Percentiles rank a stretch among this genome's conserved stretches.
phyloP scores from a whole-genome alignment of 1,139 yeast genomes.

The Groenewaldozyma sp. region DNA sequence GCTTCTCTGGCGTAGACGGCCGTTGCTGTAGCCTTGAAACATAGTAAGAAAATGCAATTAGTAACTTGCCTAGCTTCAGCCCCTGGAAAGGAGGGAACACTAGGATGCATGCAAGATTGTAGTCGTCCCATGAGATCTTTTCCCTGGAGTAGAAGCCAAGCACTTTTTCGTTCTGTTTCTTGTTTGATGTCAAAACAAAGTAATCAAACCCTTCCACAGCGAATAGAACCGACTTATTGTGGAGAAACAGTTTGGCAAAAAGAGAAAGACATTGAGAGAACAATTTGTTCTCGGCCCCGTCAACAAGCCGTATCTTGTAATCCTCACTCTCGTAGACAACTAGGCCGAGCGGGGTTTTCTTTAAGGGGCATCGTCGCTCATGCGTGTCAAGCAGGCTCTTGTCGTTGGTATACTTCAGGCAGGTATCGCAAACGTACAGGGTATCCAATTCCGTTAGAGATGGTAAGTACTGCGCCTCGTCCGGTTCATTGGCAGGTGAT shows the following conservation, averaged over 20 bases:
- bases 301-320: constrained; percentile 51
- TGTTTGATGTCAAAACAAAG: constrained; percentile 41
- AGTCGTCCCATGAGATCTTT: constrained; percentile 68
- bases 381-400: constrained; percentile 27
- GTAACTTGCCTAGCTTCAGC: constrained; percentile 61
- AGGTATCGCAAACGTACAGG: constrained; percentile 65
- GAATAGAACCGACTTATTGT: constrained; percentile 81
- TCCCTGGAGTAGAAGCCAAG: constrained; percentile 94
- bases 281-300: constrained; percentile 41
- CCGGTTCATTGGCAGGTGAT: not conserved
- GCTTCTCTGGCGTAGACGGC: constrained; percentile 74
- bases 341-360: constrained; percentile 48
- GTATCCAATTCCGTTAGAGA: constrained; percentile 37
- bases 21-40: constrained; percentile 35
- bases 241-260: constrained; percentile 82
- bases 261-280: constrained; percentile 77
- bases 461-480: not conserved
- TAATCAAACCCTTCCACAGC: constrained; percentile 72
- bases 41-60: constrained; percentile 77
- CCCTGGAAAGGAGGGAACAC: constrained; percentile 90
- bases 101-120: constrained; percentile 84
- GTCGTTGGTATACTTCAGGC: constrained; percentile 67
- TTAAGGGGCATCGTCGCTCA: constrained; percentile 37
- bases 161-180: constrained; percentile 9
- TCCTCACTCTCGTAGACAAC: constrained; percentile 56